Evolutionary conservation across 768 basidiomycete species (phyloP), one percentile per base, ranked within the genome.

Genomic region (Hygrophorus pudorinus): DNA sequence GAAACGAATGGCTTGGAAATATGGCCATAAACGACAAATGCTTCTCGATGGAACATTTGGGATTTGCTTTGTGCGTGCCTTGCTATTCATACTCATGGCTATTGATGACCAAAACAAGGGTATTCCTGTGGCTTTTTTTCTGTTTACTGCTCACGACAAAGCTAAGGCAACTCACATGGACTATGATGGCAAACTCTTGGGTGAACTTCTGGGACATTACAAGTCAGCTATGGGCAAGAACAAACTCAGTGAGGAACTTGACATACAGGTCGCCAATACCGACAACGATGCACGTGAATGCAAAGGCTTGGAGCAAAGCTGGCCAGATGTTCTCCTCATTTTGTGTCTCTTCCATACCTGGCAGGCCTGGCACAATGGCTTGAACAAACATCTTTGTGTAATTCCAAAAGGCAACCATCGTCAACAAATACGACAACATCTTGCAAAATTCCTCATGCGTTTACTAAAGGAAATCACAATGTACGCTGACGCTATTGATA

Each of bases 331-430:
- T 38, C 27, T 46, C 10, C 63, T 65, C 11, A 20, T 66, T 2
- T 53, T 66, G 1, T 66, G 65, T 51, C 57, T 56, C 21, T 65
- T 66, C 43, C 63, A 66, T 51, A 43, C 55, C 21, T n/a, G n/a
- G n/a, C n/a, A n/a, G n/a, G n/a, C n/a, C n/a, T n/a, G n/a, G n/a
- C n/a, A n/a, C n/a, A n/a, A n/a, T n/a, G n/a, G n/a, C n/a, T n/a
- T n/a, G n/a, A n/a, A n/a, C n/a, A n/a, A n/a, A n/a, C n/a, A n/a
- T n/a, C n/a, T n/a, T n/a, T n/a, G n/a, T n/a, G n/a, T n/a, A n/a
- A n/a, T n/a, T n/a, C n/a, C n/a, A n/a, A n/a, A n/a, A n/a, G n/a
- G n/a, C n/a, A n/a, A n/a, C n/a, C n/a, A n/a, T n/a, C n/a, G n/a
- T n/a, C n/a, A n/a, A n/a, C n/a, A n/a, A n/a, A n/a, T n/a, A n/a